A percentile compares a stretch with the other conserved stretches of the same genome.
Evolutionary conservation across 1,284 basidiomycete species (phyloP).

Genomic region (Cystobasidium slooffiae): DNA sequence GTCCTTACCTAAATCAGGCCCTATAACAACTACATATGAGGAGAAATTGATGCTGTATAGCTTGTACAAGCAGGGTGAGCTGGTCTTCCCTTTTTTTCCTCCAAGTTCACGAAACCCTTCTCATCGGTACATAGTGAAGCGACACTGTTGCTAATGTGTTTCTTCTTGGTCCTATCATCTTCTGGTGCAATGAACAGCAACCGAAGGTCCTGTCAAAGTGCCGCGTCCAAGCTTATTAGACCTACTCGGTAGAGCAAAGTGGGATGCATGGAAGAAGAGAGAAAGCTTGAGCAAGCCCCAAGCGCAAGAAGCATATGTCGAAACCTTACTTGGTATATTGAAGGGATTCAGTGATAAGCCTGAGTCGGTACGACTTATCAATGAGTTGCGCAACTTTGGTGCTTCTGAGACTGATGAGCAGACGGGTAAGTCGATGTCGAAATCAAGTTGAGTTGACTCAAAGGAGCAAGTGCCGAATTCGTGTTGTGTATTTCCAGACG

Average conservation of each 20-base stretch:
- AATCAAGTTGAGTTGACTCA: background rate
- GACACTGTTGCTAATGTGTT: background rate
- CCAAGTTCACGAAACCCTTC: no score
- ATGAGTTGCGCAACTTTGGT: conserved; percentile 57
- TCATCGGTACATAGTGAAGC: background rate
- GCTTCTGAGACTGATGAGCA: conserved; percentile 9
- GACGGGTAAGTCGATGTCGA: conserved; percentile 3
- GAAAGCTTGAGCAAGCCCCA: conserved; percentile 74
- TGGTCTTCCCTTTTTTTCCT: background rate
- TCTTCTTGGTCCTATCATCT: background rate
- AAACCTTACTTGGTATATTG: conserved; percentile 64
- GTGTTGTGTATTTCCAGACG: conserved; percentile 10
- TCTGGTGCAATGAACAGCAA: conserved; percentile 64
- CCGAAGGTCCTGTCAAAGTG: conserved; percentile 79
- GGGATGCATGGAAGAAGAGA: conserved; percentile 84
- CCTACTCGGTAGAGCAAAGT: conserved; percentile 68
- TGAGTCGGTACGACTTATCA: conserved; percentile 56
- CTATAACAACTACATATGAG: conserved; percentile 94
- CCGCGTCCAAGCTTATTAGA: conserved; percentile 86
- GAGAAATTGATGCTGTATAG: conserved; percentile 95
- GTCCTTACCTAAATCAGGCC: conserved; percentile 82
- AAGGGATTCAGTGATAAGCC: conserved; percentile 57
- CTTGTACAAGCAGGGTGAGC: conserved; percentile 84
- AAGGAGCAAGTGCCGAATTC: background rate
- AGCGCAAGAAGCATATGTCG: conserved; percentile 73